Base-by-base conservation (phyloP, 139 green algal genomes). In the Chlamydomonas schloesseri region DNA sequence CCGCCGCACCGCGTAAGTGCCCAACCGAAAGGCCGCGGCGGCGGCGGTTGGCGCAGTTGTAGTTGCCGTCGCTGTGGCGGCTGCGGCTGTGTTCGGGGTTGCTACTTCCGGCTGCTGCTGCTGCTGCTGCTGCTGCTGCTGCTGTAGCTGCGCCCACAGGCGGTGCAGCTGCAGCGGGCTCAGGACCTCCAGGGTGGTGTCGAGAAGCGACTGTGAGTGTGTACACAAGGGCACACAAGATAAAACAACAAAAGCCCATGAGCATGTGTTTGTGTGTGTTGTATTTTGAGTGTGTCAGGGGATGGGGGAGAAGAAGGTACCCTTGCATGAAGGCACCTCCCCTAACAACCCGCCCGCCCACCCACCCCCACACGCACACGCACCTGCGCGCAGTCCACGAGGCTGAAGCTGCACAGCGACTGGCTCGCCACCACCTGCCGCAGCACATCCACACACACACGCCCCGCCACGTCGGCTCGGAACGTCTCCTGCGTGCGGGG, bases 381-480 rank as follows among this genome's bases (percentile, higher is more conserved):
- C 33, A 71, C 75, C 75, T 82, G 76, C 28, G 37, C 60, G 87
- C 93, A 97, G 89, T 97, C 95, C 28, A 88, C 89, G 71, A 96
- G 87, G 23, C 77, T 95, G 88, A 98, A 98, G 71, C 91, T 96
- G 26, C 93, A 90, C 65, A 98, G 90, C 28, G 85, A 92, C 78
- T 95, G 90, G 0, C 64, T 47, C 5, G 93, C 95, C 36, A 98
- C 17, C 65, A 88, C 85, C 91, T 93, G 91, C 4, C 91, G 28
- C 42, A 93, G 86, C 55, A 93, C 79, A 28, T 93, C 91, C 70
- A 91, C 62, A 42, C 92, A 88, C 42, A 93, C 76, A 9, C 91
- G 80, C 8, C 91, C 91, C 13, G 31, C 26, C 50, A 91, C 79
- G 21, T 84, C 65, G 1, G 84, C 88, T 24, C 68, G 83, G 83